Evolutionary conservation across 163 green algal genomes (phyloP).

Genomic region (Chlamydomonas reinhardtii): DNA sequence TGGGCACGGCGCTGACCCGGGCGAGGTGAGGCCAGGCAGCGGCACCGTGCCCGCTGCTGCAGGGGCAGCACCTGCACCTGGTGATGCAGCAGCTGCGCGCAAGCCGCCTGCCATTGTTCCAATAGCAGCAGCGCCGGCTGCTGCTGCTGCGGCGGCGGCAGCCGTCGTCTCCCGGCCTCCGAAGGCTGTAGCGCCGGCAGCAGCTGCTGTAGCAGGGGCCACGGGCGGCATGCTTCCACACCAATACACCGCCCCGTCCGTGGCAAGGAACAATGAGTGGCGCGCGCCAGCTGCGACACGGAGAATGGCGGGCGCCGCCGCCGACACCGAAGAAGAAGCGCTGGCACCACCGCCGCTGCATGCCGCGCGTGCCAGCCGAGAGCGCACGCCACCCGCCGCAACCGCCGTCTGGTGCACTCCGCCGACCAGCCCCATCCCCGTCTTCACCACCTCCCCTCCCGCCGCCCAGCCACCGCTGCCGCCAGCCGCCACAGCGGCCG

Average conservation of each 20-base stretch:
- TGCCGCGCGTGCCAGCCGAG: too few relatives aligned
- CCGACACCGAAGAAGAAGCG: background rate
- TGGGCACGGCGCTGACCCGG: background rate
- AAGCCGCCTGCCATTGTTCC: background rate
- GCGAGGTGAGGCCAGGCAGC: background rate
- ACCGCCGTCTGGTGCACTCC: too few relatives aligned
- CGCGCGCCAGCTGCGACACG: constrained; percentile 62
- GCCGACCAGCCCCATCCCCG: too few relatives aligned
- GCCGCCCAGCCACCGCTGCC: background rate
- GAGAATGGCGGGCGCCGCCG: constrained; percentile 29
- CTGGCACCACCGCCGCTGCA: background rate
- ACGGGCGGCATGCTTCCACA: constrained; percentile 1
- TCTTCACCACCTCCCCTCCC: too few relatives aligned
- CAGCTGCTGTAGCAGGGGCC: background rate
- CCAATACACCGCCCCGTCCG: constrained; percentile 79
- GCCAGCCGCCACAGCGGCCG: background rate
- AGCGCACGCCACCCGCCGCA: too few relatives aligned
- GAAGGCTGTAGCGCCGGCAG: background rate
- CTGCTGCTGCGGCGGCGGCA: background rate
- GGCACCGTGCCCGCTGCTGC: too few relatives aligned
- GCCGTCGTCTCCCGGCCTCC: background rate
- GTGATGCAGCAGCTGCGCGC: too few relatives aligned
- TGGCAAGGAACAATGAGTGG: constrained; percentile 86
- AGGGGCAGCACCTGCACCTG: too few relatives aligned
- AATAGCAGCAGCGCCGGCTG: too few relatives aligned